phyloP scores from a whole-genome alignment of 1,284 basidiomycete genomes.

The Lentinula novae-zelandiae region DNA sequence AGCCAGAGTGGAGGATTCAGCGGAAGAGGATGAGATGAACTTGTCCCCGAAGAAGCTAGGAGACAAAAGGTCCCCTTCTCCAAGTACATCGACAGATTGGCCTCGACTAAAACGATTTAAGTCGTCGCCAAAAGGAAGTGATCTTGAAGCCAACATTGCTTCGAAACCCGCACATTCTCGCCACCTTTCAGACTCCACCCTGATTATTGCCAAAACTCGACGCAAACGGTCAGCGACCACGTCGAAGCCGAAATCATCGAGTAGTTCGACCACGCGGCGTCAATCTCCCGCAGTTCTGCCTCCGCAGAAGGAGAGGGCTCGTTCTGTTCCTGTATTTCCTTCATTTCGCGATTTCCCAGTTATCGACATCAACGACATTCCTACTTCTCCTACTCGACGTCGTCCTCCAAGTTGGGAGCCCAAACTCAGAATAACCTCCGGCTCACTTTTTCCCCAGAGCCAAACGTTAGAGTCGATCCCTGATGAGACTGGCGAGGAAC shows the following conservation, averaged over 20 bases:
- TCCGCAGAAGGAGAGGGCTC: slow-evolving; percentile 31
- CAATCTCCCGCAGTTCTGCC: slow-evolving; percentile 14
- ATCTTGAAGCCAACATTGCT: slow-evolving; percentile 15
- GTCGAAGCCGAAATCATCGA: slow-evolving; percentile 21
- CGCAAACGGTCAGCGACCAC: slow-evolving; percentile 22
- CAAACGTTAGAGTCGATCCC: slow-evolving; percentile 26
- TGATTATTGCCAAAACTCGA: slow-evolving; percentile 13
- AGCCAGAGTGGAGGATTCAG: slow-evolving; percentile 20
- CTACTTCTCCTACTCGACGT: slow-evolving; percentile 33
- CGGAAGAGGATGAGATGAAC: slow-evolving; percentile 35
- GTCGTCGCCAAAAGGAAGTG: slow-evolving; percentile 18
- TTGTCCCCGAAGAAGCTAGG: slow-evolving; percentile 31
- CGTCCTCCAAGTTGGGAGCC: slow-evolving; percentile 36
- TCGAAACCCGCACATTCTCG: slow-evolving; percentile 24
- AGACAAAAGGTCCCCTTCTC: slow-evolving; percentile 39
- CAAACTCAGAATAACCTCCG: slow-evolving; percentile 21
- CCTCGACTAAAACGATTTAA: slow-evolving; percentile 36
- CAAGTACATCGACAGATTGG: slow-evolving; percentile 25
- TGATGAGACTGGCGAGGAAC: slow-evolving; percentile 27
- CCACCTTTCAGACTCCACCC: slow-evolving; percentile 31
- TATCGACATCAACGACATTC: slow-evolving; percentile 40
- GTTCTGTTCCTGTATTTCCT: slow-evolving; percentile 40
- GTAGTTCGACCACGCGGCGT: slow-evolving; percentile 20
- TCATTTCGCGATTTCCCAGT: slow-evolving; percentile 27
- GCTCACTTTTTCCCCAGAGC: slow-evolving; percentile 24